A percentile compares a stretch with the other conserved stretches of the same genome.
Conservation (phyloP, 495 filamentous ascomycete genomes). For the Darksidea phi region DNA sequence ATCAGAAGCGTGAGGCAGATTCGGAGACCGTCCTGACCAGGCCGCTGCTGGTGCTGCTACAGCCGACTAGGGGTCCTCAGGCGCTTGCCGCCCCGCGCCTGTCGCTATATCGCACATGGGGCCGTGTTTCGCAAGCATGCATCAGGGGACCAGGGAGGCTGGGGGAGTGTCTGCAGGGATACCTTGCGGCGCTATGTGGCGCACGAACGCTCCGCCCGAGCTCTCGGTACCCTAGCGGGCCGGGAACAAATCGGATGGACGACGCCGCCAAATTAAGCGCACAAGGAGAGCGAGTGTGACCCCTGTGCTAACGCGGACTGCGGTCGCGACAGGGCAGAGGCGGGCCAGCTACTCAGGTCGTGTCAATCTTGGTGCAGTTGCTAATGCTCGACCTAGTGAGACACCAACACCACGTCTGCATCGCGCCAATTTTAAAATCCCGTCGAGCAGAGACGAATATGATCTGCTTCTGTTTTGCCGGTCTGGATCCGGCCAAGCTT, state of each 20-base stretch:
- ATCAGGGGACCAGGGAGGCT: constrained; percentile 7
- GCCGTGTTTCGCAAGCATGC: constrained; percentile 13
- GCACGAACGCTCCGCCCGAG: constrained; percentile 6
- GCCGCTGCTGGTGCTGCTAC: constrained; percentile 3
- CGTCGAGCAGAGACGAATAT: constrained; percentile 1
- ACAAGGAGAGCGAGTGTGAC: constrained; percentile 2
- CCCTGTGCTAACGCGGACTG: constrained; percentile 2
- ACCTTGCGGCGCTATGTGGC: not conserved
- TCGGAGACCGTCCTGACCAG: constrained; percentile 9
- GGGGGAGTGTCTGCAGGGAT: not conserved
- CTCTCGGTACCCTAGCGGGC: constrained; percentile 16
- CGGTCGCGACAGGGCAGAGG: not conserved
- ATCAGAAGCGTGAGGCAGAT: constrained; percentile 10
- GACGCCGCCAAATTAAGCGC: constrained; percentile 17
- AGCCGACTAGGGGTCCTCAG: constrained; percentile 2
- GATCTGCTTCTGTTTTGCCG: not conserved
- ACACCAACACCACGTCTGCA: constrained; percentile 28
- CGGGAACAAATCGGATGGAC: constrained; percentile 17
- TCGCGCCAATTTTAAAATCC: constrained; percentile 4
- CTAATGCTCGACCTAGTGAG: constrained; percentile 21
- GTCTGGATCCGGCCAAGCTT: not conserved
- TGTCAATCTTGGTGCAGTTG: constrained; percentile 16
- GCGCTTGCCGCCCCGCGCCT: constrained; percentile 10
- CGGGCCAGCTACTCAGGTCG: not conserved
- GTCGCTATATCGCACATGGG: constrained; percentile 13